A percentile compares a stretch with the other conserved stretches of the same genome.
These are phyloP conservation scores for Musa beccarii DNA, from an alignment of 176 grass and related monocot genomes.

Conservation along the genomic window DNA sequence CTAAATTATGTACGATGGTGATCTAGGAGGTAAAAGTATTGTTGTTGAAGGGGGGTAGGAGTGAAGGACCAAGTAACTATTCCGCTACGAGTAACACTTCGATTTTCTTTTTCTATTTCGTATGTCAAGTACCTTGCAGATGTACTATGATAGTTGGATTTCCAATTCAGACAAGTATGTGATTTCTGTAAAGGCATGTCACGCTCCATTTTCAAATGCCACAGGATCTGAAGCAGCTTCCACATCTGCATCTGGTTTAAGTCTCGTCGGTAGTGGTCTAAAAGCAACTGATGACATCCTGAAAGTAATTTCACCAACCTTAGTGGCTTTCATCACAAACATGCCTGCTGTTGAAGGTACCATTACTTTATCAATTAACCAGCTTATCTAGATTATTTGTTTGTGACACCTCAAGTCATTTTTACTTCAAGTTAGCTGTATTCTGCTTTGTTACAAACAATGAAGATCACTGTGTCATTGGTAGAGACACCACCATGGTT, in stretches of 20 bases:
- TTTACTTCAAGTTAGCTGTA: no score
- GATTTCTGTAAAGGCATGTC: not conserved
- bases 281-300: slow-evolving; percentile 61
- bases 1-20: no score
- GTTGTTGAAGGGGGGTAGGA: no score
- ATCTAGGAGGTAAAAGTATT: no score
- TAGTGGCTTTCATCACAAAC: slow-evolving; percentile 54
- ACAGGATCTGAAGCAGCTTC: slow-evolving; percentile 46
- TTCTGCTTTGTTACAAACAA: no score
- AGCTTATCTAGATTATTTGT: not conserved
- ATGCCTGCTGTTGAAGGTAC: slow-evolving; percentile 84
- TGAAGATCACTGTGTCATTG: no score
- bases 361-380: not conserved
- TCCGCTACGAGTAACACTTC: no score
- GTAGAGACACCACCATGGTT: no score
- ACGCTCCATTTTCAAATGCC: slow-evolving; percentile 19
- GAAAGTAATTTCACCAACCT: slow-evolving; percentile 48
- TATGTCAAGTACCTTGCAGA: not conserved
- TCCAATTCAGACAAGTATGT: not conserved
- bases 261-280: slow-evolving; percentile 35
- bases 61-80: no score
- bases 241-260: slow-evolving; percentile 17
- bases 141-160: not conserved
- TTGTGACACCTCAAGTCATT: no score
- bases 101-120: not conserved